Evolutionary conservation across 371 early-diverging fungal genomes (phyloP).

Genomic region (Basidiobolus meristosporus): DNA sequence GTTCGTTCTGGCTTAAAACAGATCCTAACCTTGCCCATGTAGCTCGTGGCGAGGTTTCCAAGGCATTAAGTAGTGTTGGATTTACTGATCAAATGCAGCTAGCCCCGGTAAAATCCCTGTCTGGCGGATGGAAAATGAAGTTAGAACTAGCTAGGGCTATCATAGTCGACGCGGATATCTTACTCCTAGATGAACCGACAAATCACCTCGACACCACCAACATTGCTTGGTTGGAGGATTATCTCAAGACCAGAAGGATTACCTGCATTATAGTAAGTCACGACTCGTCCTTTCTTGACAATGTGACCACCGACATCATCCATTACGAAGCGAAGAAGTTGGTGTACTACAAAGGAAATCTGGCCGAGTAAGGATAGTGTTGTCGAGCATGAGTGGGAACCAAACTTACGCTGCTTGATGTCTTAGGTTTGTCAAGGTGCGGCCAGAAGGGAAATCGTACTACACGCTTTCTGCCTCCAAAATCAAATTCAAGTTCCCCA

Average conservation of each 20-base stretch:
- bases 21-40: too few relatives aligned
- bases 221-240: slow-evolving; percentile 71
- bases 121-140: slow-evolving; percentile 86
- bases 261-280: slow-evolving; percentile 79
- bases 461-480: slow-evolving; percentile 35
- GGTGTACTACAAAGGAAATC: slow-evolving; percentile 62
- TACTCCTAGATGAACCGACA: slow-evolving; percentile 81
- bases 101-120: slow-evolving; percentile 47
- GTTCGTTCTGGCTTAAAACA: too few relatives aligned
- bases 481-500: slow-evolving; percentile 38
- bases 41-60: slow-evolving; percentile 22
- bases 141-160: slow-evolving; percentile 70
- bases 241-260: slow-evolving; percentile 43
- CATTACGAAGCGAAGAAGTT: slow-evolving; percentile 60
- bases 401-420: too few relatives aligned
- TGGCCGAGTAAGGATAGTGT: slow-evolving; percentile 65
- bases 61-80: slow-evolving; percentile 34
- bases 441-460: slow-evolving; percentile 63
- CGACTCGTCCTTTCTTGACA: slow-evolving; percentile 77
- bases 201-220: slow-evolving; percentile 78
- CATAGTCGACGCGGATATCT: slow-evolving; percentile 65
- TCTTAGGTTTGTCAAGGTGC: too few relatives aligned
- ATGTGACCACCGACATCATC: slow-evolving; percentile 63
- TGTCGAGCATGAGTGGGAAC: too few relatives aligned
- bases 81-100: slow-evolving; percentile 43